A percentile compares a stretch with the other conserved stretches of the same genome.
These are phyloP conservation scores for Candida pseudocylindracea DNA, from an alignment of 1,139 yeast species.

Conservation along the genomic window DNA sequence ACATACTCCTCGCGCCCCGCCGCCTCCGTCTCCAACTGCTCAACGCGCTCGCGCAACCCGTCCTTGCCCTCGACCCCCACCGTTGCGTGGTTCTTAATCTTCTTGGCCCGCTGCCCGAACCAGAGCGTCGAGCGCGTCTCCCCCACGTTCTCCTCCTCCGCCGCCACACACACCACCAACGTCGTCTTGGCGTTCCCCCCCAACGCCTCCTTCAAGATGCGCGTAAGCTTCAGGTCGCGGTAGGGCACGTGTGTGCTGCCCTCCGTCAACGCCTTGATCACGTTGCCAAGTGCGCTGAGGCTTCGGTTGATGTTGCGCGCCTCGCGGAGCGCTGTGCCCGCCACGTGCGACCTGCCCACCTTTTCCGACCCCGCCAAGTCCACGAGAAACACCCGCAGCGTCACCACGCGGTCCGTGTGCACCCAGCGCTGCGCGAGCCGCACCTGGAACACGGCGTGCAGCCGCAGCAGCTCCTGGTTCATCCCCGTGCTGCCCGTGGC, in stretches of 20 bases:
- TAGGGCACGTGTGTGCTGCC: slow-evolving; percentile 51
- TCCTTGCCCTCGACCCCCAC: slow-evolving; percentile 49
- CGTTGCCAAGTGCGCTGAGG: slow-evolving; percentile 59
- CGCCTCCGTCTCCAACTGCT: slow-evolving; percentile 21
- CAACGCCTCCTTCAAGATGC: slow-evolving; percentile 63
- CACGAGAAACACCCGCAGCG: slow-evolving; percentile 52
- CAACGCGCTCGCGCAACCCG: slow-evolving; percentile 26
- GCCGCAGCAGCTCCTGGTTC: slow-evolving; percentile 61
- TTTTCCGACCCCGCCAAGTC: slow-evolving; percentile 86
- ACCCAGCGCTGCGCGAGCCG: slow-evolving; percentile 35
- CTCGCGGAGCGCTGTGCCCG: slow-evolving; percentile 49
- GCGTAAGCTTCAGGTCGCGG: slow-evolving; percentile 65
- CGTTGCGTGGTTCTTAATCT: slow-evolving; percentile 44
- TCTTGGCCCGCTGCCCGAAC: slow-evolving; percentile 64
- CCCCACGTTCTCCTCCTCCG: slow-evolving; percentile 30
- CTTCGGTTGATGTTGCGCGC: slow-evolving; percentile 72
- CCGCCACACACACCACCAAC: slow-evolving; percentile 60
- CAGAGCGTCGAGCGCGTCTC: slow-evolving; percentile 65
- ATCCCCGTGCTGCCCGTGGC: slow-evolving; percentile 43
- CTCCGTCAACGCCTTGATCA: slow-evolving; percentile 60
- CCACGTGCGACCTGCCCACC: slow-evolving; percentile 56
- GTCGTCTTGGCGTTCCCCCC: slow-evolving; percentile 81
- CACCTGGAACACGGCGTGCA: slow-evolving; percentile 64
- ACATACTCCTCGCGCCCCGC: slow-evolving; percentile 25
- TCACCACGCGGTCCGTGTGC: slow-evolving; percentile 32